These are phyloP conservation scores for Theobroma grandiflorum DNA, from an alignment of 441 rosid species.

Conservation along the genomic window DNA sequence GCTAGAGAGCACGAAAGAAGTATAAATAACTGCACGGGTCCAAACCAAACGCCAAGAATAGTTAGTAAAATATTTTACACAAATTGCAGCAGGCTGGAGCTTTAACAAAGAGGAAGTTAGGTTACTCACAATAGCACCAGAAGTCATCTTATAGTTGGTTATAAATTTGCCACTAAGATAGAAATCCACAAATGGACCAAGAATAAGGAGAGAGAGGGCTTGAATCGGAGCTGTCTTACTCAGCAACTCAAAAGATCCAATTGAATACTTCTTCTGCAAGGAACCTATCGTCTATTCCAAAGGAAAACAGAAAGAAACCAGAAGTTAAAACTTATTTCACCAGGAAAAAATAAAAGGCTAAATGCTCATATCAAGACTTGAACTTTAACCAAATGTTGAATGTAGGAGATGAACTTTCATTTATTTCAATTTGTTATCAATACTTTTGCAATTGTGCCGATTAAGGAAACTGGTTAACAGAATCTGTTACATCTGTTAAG, in stretches of 20 bases:
- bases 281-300: conserved; percentile 86
- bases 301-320: conserved; percentile 6
- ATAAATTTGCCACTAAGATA: conserved; percentile 70
- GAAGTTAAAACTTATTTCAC: not conserved
- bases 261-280: conserved; percentile 85
- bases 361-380: no score
- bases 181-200: conserved; percentile 90
- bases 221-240: conserved; percentile 98
- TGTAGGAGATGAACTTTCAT: no score
- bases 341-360: not conserved
- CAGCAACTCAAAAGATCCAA: conserved; percentile 92
- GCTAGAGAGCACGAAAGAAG: conserved; percentile 70
- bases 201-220: conserved; percentile 81
- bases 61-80: not conserved
- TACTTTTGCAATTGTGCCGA: no score
- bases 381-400: no score
- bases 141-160: conserved; percentile 67
- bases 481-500: no score
- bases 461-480: no score
- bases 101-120: not conserved
- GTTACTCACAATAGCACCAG: conserved; percentile 74
- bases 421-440: no score
- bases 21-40: conserved; percentile 57
- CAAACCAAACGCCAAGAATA: conserved; percentile 20
- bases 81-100: not conserved